These are phyloP conservation scores for Cystofilobasidium capitatum DNA, from an alignment of 768 basidiomycete species.

Conservation along the genomic window DNA sequence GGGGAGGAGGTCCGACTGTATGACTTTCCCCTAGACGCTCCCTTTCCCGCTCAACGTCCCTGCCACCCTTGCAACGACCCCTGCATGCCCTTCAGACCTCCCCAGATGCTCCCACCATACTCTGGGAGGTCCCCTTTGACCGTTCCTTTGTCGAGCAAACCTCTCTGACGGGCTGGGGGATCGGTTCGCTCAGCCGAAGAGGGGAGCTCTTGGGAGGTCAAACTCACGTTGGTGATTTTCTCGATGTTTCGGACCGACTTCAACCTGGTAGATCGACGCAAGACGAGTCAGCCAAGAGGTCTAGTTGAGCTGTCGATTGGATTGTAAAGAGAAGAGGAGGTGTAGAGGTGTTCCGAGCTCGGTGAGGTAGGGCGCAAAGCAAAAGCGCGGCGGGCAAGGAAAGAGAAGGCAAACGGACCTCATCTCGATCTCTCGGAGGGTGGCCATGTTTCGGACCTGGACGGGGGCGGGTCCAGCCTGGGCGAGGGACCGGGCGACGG, in stretches of 20 bases:
- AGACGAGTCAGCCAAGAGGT: constrained; percentile 5
- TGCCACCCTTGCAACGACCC: too few relatives aligned
- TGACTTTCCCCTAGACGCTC: neutral
- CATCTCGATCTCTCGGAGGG: constrained; percentile 92
- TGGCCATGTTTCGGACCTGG: constrained; percentile 51
- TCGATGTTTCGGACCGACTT: constrained; percentile 91
- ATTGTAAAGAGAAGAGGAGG: too few relatives aligned
- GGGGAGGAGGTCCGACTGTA: neutral
- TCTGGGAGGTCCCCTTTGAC: too few relatives aligned
- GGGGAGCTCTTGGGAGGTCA: neutral
- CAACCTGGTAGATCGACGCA: constrained; percentile 39
- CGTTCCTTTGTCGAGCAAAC: neutral
- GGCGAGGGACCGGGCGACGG: constrained; percentile 15
- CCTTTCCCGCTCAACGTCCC: too few relatives aligned
- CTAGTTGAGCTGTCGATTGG: neutral
- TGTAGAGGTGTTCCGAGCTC: neutral
- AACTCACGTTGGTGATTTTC: constrained; percentile 93
- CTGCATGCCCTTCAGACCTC: too few relatives aligned
- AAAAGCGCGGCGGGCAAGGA: constrained; percentile 4
- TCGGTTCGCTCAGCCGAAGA: neutral
- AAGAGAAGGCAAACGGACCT: constrained; percentile 41
- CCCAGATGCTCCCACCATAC: too few relatives aligned
- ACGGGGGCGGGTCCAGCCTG: constrained; percentile 23
- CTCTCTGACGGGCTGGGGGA: neutral
- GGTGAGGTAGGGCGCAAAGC: neutral